Evolutionary conservation across 1,284 basidiomycete genomes (phyloP).

Genomic region (Trichosporon coremiiforme): DNA sequence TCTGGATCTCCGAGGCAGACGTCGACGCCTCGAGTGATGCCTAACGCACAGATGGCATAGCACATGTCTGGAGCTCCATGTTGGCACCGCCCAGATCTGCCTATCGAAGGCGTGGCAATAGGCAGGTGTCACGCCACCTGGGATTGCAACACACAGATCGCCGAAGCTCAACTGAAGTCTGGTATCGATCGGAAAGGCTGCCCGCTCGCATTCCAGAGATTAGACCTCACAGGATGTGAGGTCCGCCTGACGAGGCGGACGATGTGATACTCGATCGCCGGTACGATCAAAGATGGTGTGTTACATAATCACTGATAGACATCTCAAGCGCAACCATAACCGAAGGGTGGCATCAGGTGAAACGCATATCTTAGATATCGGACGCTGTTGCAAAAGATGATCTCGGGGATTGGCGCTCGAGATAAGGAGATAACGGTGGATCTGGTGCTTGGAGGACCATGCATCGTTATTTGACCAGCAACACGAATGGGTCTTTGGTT

Average conservation of each 20-base stretch:
- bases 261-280: not conserved
- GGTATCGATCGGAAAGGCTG: not conserved
- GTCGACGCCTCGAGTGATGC: not conserved
- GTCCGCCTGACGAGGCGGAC: not conserved
- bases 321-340: no score
- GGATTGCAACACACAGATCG: not conserved
- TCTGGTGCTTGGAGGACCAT: not conserved
- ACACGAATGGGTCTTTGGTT: slow-evolving; percentile 10
- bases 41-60: not conserved
- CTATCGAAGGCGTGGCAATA: not conserved
- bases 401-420: slow-evolving; percentile 10
- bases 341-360: no score
- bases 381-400: slow-evolving; percentile 7
- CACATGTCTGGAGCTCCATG: not conserved
- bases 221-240: not conserved
- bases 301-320: not conserved
- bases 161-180: not conserved
- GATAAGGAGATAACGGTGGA: slow-evolving; percentile 10
- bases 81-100: not conserved
- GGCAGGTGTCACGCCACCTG: not conserved
- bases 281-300: not conserved
- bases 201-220: slow-evolving; percentile 6
- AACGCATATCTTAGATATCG: slow-evolving; percentile 2
- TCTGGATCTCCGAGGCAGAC: not conserved
- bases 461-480: slow-evolving; percentile 8